Evolutionary conservation across 768 basidiomycete genomes (phyloP), one percentile per base, ranked within the genome.

Genomic region (Xanthoconium purpureum): DNA sequence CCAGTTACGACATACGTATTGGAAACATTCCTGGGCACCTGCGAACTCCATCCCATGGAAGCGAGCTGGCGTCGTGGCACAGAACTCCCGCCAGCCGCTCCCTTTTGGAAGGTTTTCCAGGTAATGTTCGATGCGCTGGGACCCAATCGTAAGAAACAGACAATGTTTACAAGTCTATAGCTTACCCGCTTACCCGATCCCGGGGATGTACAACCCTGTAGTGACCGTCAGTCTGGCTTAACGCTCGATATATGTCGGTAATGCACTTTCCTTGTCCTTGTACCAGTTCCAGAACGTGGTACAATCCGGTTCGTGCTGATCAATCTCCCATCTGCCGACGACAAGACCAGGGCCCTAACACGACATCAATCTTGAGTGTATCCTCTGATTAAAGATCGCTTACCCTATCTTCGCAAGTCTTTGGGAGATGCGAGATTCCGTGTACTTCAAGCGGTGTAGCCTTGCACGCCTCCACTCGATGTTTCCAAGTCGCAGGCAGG

Each of bases 81-180:
- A 73, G 47, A 73, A 68, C 44, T 65, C 62, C 13, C 59, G 56
- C 71, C 71, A 73, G 24, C 67, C 65, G 14, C 63, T 50, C 8
- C 70, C 66, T 6, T 6, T 5, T 5, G 66, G 69, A 12, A 73
- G 60, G n/a, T 67, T 65, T 18, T 65, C 62, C 11, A 73, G 52
- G 44, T 59, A 66, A 5, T 68, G 65, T 24, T 72, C 68, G 52
- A 71, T 63, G 24, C 61, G 63, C 68, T 73, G 46, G 2, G 1
- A 12, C 13, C 10, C n/a, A 14, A 7, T 2, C 18, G 36, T 43
- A 32, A 35, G 14, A 56, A 32, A 13, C 28, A 8, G 45, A 5
- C 5, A 20, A n/a, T 0, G 6, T 11, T 24, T 8, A n/a, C 14
- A 6, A 42, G 32, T 33, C 11, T 33, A 33, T 33, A 33, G 32